Evolutionary conservation across 1,139 yeast genomes (phyloP), one percentile per base, ranked within the genome.

Genomic region (Spathaspora sp.): DNA sequence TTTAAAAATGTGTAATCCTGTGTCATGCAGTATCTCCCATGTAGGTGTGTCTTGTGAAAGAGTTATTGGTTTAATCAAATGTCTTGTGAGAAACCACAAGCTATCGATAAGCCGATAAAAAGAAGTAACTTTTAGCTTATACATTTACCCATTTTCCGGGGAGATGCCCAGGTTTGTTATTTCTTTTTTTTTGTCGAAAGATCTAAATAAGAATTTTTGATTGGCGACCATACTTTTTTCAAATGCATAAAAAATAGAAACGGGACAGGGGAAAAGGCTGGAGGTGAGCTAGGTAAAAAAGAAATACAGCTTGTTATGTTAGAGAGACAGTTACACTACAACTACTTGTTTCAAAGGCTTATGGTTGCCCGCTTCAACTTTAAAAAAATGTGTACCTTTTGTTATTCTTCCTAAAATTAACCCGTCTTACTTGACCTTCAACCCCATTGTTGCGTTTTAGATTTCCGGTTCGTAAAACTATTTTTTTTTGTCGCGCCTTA

Each of bases 391-490:
- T 31, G 36, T 31, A 31, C 10, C 16, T 4, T 15, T 31, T 7
- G 33, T 29, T 13, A 29, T 9, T 29, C 33, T 16, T 9, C 13
- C 11, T 4, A n/a, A 8, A n/a, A 8, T 13, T 13, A 13, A 13
- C 18, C 15, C 9, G 18, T 3, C 18, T 31, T 13, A 7, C 8
- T 31, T 13, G 7, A 15, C 15, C 18, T 31, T 26, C 29, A 26
- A 10, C 36, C 11, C 18, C 36, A 31, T 31, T 31, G 36, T 31
- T 31, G 9, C 11, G 9, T 9, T 11, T 15, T 15, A 31, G 36
- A 31, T 31, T 31, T 31, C 36, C 36, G 36, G 36, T 31, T 31
- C 36, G 36, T 31, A 31, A 31, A 31, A 31, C 31, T 9, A 24
- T 24, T 27, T 31, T 31, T 31, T 31, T 31, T 31, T 31, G 23